Base-by-base conservation (phyloP, 164 flowering plant species). In the Aristolochia contorta region DNA sequence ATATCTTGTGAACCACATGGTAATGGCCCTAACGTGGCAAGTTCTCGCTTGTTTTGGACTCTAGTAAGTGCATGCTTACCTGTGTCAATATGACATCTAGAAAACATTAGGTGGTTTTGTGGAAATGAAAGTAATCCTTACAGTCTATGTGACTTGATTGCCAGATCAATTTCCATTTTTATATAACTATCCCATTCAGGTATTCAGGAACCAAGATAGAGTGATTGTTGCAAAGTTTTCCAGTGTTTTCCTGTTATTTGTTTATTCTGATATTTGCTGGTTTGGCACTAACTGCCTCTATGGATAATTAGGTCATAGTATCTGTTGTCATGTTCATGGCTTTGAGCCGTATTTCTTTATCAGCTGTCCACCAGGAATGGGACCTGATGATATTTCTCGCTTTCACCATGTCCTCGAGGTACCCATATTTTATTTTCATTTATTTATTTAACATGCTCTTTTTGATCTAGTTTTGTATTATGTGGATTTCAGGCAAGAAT, bases 311-410 rank as follows among this genome's bases (percentile, higher is more conserved):
- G 99, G 99, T 41, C 87, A 90, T 54, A 90, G 99, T 79, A 91
- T 86, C 59, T 93, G 97, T 74, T 90, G 96, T 71, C 68, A 71
- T 70, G 97, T 93, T 65, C 99, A 93, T 78, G 99, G 97, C 12
- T 93, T 93, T 66, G 89, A 88, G 74, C 99, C 99, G 20, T 93
- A 88, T 66, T 93, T 90, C 74, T 93, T 84, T 70, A 78, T 90
- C 55, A 79, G 77, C 70, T 93, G 99, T 56, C 96, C 88, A 56
- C 83, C 78, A 18, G 99, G 96, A 62, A 86, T 90, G 95, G 91
- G 89, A 10, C 88, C 97, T 20, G 97, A 93, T 70, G 99, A 86
- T 71, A 84, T 93, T 49, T 81, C 99, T 52, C 74, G 60, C 45
- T 84, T 90, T 68, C 89, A 82, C 71, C 83, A 83, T 63, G 69